Evolutionary conservation across 306 rosid genomes (phyloP), one percentile per base, ranked within the genome.

Genomic region (Senna tora): DNA sequence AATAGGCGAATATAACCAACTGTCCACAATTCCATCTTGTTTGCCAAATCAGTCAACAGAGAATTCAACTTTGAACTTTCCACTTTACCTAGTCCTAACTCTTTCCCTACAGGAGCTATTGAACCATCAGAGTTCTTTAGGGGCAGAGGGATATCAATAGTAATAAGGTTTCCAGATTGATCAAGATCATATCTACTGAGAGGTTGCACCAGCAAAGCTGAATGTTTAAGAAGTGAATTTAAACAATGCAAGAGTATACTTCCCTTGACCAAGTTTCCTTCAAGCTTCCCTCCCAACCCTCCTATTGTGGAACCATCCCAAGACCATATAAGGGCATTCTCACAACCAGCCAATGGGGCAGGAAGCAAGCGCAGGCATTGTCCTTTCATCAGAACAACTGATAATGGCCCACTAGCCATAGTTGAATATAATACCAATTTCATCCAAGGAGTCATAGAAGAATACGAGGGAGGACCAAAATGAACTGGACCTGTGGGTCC

Each of bases 391-490:
- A 94, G 83, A 83, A 91, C 87, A 85, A 94, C 89, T 15, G 96
- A 87, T 13, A 91, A 76, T 72, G 99, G 99, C 50, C 99, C 97
- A 81, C 90, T 68, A 41, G 88, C 84, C 57, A 84, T 76, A 59
- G 88, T 88, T 71, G 96, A 80, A 83, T 94, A 94, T 73, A 94
- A 67, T n/a, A 88, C 97, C 79, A 94, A 65, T 75, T 94, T 94
- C 96, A 94, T 91, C 99, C 99, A 91, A 73, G 97, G 99, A 80
- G 96, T 86, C 96, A 89, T 89, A 15, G 87, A 91, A 55, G 97
- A 91, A 84, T 91, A 87, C 16, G 97, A 82, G 28, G 99, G 97
- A 67, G 99, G 96, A 71, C 97, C 97, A 81, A 94, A 94, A 85
- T 94, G 96, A 81, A 89, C 78, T 5, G 96, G 97, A 53, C 96